These are phyloP conservation scores for Ichthyophthirius multifiliis DNA, from an alignment of 169 alveolate species.

Conservation along the genomic window DNA sequence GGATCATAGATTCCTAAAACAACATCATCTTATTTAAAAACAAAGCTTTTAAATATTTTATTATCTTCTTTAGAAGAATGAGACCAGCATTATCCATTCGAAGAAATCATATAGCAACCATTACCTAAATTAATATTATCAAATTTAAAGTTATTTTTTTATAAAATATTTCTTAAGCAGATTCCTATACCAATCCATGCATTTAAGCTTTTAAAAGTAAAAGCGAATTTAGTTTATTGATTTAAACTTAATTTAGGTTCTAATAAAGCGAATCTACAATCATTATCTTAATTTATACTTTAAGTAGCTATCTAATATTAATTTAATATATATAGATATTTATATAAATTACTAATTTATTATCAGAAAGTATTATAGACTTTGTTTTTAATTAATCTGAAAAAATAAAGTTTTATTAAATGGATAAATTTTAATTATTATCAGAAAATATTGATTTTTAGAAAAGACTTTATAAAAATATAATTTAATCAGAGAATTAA, in stretches of 20 bases:
- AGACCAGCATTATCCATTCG: neutral
- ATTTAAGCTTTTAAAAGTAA: neutral
- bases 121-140: neutral
- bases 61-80: neutral
- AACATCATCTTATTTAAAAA: neutral
- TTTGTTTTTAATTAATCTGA: neutral
- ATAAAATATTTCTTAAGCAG: neutral
- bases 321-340: neutral
- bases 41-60: too few species aligned
- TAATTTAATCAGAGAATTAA: neutral
- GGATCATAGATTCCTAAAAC: neutral
- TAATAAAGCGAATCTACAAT: conserved; percentile 24
- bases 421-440: neutral
- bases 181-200: neutral
- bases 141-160: too few species aligned
- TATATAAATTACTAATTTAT: neutral
- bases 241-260: conserved; percentile 20
- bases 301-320: neutral
- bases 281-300: conserved; percentile 8
- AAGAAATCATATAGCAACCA: neutral
- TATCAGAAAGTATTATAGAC: neutral
- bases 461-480: neutral
- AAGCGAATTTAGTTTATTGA: conserved; percentile 13
- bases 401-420: neutral
- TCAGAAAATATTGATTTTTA: neutral